Percentiles rank a stretch among this genome's conserved stretches.
Evolutionary conservation across 1,284 basidiomycete genomes (phyloP).

Genomic region (Rhodotorula sp.): DNA sequence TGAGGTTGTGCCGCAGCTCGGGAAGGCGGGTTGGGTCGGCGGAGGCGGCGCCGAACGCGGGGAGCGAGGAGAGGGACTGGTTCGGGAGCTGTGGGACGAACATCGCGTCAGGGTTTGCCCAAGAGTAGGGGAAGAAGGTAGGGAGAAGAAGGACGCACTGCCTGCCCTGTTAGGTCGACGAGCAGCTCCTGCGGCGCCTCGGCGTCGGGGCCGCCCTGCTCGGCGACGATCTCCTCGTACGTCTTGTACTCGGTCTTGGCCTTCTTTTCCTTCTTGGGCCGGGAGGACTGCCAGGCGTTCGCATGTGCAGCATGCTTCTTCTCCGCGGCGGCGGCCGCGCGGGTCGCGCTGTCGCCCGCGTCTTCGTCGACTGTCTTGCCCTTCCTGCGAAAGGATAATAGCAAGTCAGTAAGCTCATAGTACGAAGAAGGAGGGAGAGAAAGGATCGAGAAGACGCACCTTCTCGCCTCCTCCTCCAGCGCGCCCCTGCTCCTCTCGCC

Average conservation of each 20-base stretch:
- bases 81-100: slow-evolving; percentile 22
- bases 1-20: slow-evolving; percentile 92
- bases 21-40: slow-evolving; percentile 83
- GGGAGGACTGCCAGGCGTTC: slow-evolving; percentile 50
- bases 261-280: slow-evolving; percentile 64
- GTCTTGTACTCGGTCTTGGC: slow-evolving; percentile 81
- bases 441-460: slow-evolving; percentile 56
- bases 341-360: slow-evolving; percentile 58
- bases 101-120: neutral
- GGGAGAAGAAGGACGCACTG: slow-evolving; percentile 59
- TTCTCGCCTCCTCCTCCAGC: slow-evolving; percentile 49
- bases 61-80: slow-evolving; percentile 34
- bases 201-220: slow-evolving; percentile 59
- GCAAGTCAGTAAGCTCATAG: neutral
- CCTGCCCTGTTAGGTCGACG: slow-evolving; percentile 89
- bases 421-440: neutral
- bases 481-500: slow-evolving; percentile 36
- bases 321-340: neutral
- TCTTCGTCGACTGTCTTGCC: slow-evolving; percentile 65
- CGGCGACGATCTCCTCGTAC: slow-evolving; percentile 88
- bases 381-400: slow-evolving; percentile 51
- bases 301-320: slow-evolving; percentile 52
- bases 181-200: slow-evolving; percentile 66
- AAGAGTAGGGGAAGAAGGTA: neutral
- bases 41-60: slow-evolving; percentile 47